These are phyloP conservation scores for Solioccasus polychromus DNA, from an alignment of 768 basidiomycete species.

Conservation along the genomic window DNA sequence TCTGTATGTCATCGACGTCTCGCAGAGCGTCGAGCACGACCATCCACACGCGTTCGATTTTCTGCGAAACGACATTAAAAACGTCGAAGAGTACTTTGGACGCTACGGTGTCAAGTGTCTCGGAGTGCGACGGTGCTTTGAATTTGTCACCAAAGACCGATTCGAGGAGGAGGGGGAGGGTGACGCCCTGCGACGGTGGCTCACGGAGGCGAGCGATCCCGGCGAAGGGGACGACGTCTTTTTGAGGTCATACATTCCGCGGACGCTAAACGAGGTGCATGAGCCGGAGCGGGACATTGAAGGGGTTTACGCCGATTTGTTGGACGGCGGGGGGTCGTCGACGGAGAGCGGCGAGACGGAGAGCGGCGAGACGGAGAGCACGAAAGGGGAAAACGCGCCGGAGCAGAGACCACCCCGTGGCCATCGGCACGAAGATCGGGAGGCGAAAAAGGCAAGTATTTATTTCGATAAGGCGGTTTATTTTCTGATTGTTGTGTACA, in stretches of 20 bases:
- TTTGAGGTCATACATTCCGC: constrained; percentile 87
- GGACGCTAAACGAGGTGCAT: constrained; percentile 86
- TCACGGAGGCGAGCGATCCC: constrained; percentile 37
- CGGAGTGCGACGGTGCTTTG: constrained; percentile 80
- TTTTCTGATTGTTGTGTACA: constrained; percentile 36
- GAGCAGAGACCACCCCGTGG: constrained; percentile 69
- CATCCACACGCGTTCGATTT: constrained; percentile 97
- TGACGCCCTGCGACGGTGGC: constrained; percentile 44
- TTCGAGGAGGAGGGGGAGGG: constrained; percentile 30
- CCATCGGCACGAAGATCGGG: constrained; percentile 90
- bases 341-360: no score
- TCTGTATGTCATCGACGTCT: constrained; percentile 95
- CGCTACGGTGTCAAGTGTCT: constrained; percentile 71
- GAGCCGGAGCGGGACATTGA: constrained; percentile 94
- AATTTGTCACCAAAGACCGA: constrained; percentile 73
- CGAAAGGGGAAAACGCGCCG: constrained; percentile 32
- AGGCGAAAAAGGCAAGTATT: constrained; percentile 74
- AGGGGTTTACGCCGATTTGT: constrained; percentile 65
- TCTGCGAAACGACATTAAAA: constrained; percentile 85
- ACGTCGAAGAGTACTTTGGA: constrained; percentile 90
- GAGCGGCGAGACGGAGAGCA: constrained; percentile 26
- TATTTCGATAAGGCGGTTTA: constrained; percentile 4
- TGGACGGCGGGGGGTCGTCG: constrained; percentile 18
- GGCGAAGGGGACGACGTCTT: constrained; percentile 75
- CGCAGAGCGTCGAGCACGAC: constrained; percentile 97